phyloP scores from a whole-genome alignment of 202 grass and related monocot species.

The Setaria viridis region DNA sequence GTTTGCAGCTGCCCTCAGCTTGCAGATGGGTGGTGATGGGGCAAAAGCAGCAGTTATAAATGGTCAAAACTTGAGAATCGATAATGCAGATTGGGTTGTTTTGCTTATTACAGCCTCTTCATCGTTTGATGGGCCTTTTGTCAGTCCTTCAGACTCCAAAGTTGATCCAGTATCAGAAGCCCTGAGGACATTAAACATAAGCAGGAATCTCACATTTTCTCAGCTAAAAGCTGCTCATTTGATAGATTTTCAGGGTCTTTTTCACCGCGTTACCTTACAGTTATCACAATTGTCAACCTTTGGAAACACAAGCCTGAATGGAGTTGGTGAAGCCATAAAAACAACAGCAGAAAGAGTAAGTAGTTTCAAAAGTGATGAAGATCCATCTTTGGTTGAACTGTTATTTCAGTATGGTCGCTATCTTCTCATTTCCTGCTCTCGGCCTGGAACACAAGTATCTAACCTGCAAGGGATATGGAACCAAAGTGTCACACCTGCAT shows the following conservation, averaged over 20 bases:
- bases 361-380: constrained; percentile 68
- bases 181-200: constrained; percentile 48
- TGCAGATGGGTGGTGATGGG: constrained; percentile 46
- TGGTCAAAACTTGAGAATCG: constrained; percentile 64
- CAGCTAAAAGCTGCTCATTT: constrained; percentile 74
- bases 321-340: constrained; percentile 28
- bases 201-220: constrained; percentile 56
- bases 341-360: constrained; percentile 71
- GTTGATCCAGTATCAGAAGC: constrained; percentile 57
- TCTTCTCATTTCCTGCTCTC: constrained; percentile 80
- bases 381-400: constrained; percentile 79
- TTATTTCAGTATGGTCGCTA: constrained; percentile 89
- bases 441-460: constrained; percentile 70
- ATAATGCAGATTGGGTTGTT: constrained; percentile 68
- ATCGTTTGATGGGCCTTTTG: constrained; percentile 66
- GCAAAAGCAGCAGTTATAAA: constrained; percentile 49
- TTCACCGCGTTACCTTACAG: constrained; percentile 62
- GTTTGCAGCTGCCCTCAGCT: constrained; percentile 63
- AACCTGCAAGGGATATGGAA: constrained; percentile 93
- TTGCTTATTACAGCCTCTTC: constrained; percentile 67
- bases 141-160: constrained; percentile 64
- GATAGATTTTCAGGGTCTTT: constrained; percentile 78
- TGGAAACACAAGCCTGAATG: neutral
- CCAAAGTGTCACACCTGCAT: constrained; percentile 58
- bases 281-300: constrained; percentile 41